Base-by-base conservation (phyloP, 768 basidiomycete species). In the Astraeus odoratus region DNA sequence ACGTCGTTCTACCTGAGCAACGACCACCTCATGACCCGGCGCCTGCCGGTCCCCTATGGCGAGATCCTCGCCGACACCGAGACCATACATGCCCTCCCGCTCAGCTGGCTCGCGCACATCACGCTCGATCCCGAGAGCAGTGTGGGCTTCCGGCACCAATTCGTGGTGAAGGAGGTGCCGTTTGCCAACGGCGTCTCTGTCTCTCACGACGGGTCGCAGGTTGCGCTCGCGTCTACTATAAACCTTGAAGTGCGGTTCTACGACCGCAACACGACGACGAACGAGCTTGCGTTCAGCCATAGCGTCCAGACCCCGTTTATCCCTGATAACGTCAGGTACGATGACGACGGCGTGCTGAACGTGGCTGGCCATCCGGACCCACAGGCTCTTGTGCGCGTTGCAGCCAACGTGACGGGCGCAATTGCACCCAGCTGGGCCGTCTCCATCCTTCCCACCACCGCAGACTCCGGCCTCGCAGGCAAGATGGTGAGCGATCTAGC, bases 141-240 rank as follows among this genome's bases (percentile, higher is more conserved):
- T n/a, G n/a, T n/a, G 15, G 26, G 48, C 0, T 46, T 76, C 38
- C 46, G 57, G 0, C 68, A 77, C 44, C 56, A 60, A 7, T 60
- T 77, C 34, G 65, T 67, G 5, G 72, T 70, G 5, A 55, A 66
- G 3, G 76, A 76, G 42, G 59, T 85, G 12, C 63, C 84, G 0
- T 86, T 86, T 59, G 67, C 85, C 3, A 88, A 88, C 52, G 86
- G 86, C 16, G 51, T 87, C 46, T 70, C 83, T 0, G 51, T 86
- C 33, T 81, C 82, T 0, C 73, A 71, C 1, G 56, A 64, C 1
- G 72, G 71, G 2, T 55, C 61, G 2, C 65, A 73, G 26, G 65
- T 84, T 20, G 86, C 82, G 3, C 56, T 87, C 19, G 76, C 78
- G 2, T 72, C 79, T 1, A 77, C 77, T 27, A 65, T 78, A 2